Percentiles rank a stretch among this genome's conserved stretches.
These are phyloP conservation scores for Neurospora sp. DNA, from an alignment of 495 filamentous ascomycete species.

Conservation along the genomic window DNA sequence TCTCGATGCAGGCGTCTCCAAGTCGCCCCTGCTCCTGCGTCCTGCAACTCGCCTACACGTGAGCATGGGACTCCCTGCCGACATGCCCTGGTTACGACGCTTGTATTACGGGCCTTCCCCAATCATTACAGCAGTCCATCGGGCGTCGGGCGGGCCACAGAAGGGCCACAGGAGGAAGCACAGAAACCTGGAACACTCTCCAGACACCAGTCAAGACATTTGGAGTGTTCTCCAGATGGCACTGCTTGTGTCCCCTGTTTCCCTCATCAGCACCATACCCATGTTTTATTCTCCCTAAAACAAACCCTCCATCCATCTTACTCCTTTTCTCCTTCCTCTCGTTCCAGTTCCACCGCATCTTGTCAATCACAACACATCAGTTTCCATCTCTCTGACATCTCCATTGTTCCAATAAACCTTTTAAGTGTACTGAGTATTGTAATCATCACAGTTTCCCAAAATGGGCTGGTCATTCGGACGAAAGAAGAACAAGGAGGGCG, in stretches of 20 bases:
- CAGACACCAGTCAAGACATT: background rate
- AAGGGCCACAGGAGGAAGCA: background rate
- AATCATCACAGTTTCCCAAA: background rate
- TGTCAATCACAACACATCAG: background rate
- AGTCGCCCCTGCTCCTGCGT: background rate
- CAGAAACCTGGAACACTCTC: background rate
- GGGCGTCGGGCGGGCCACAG: background rate
- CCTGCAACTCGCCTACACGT: background rate
- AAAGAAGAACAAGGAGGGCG: slow-evolving; percentile 44
- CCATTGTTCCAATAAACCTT: background rate
- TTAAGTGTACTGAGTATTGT: background rate
- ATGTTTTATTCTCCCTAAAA: background rate
- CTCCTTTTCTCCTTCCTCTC: background rate
- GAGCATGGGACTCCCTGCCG: background rate
- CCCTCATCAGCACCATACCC: background rate
- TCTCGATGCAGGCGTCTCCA: background rate
- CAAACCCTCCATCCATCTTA: background rate
- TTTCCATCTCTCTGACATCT: background rate
- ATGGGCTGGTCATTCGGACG: slow-evolving; percentile 24
- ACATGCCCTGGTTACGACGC: background rate
- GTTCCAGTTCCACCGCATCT: background rate
- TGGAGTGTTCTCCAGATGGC: background rate
- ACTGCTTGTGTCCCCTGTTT: background rate
- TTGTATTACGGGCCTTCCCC: background rate
- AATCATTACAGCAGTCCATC: background rate